Conservation (phyloP, 306 rosid species). For the Dalbergia cochinchinensis region DNA sequence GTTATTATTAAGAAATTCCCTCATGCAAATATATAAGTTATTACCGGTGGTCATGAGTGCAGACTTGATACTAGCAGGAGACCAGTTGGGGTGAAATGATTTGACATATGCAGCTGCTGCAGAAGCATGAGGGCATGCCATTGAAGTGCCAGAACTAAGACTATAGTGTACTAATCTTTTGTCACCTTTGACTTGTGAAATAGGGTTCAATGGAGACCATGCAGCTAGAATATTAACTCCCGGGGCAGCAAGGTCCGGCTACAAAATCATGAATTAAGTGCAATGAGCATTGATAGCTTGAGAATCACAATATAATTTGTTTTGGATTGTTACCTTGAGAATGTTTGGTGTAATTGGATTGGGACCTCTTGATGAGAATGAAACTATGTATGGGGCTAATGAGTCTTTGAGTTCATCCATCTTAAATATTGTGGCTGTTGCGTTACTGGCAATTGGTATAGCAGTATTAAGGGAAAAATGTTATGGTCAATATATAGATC, state of each 20-base stretch:
- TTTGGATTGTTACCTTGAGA: constrained; percentile 55
- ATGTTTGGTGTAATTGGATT: constrained; percentile 48
- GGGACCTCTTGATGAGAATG: constrained; percentile 71
- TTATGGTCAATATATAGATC: too few relatives aligned
- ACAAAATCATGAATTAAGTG: background rate
- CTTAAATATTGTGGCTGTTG: constrained; percentile 57
- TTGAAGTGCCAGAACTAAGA: constrained; percentile 53
- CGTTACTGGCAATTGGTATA: constrained; percentile 22
- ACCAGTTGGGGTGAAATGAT: constrained; percentile 64
- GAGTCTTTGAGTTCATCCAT: constrained; percentile 38
- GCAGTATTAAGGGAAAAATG: background rate
- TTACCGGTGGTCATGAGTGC: constrained; percentile 63
- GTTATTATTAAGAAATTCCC: too few relatives aligned
- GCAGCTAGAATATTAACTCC: constrained; percentile 61
- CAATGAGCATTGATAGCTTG: background rate
- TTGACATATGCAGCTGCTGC: constrained; percentile 61
- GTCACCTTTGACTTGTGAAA: constrained; percentile 28
- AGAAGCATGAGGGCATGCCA: constrained; percentile 67
- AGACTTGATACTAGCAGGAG: constrained; percentile 60
- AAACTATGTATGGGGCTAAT: constrained; percentile 47
- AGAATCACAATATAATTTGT: background rate
- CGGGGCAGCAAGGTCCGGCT: constrained; percentile 64
- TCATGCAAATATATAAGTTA: background rate
- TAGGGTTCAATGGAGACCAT: constrained; percentile 31
- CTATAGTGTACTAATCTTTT: constrained; percentile 18